These are phyloP conservation scores for Fusarium sp. DNA, from an alignment of 2,329 filamentous ascomycete species.

Conservation along the genomic window DNA sequence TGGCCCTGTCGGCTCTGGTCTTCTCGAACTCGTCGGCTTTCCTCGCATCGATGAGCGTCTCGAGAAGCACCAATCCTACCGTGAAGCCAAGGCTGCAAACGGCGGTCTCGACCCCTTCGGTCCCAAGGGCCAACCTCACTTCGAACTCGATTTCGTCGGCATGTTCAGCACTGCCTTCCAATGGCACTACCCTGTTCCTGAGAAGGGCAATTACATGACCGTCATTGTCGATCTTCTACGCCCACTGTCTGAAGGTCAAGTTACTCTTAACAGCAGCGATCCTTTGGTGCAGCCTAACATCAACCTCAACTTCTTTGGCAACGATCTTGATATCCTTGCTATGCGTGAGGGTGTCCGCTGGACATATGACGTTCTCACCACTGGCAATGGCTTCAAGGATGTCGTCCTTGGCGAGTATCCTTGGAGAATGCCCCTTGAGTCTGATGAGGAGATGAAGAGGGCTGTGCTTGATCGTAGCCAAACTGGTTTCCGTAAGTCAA, in stretches of 20 bases:
- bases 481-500: constrained; percentile 62
- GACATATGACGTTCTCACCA: constrained; percentile 68
- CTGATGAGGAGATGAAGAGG: constrained; percentile 68
- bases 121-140: constrained; percentile 69
- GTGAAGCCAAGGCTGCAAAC: constrained; percentile 55
- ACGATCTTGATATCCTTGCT: constrained; percentile 68
- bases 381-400: constrained; percentile 68
- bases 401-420: constrained; percentile 67
- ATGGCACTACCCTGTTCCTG: constrained; percentile 59
- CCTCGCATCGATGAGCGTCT: constrained; percentile 68
- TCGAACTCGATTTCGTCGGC: constrained; percentile 72
- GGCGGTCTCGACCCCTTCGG: constrained; percentile 65
- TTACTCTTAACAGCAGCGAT: constrained; percentile 67
- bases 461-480: constrained; percentile 69
- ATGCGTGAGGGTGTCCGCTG: constrained; percentile 69
- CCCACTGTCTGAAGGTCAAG: constrained; percentile 61
- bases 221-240: constrained; percentile 65
- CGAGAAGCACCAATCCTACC: constrained; percentile 62
- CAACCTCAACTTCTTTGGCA: constrained; percentile 69
- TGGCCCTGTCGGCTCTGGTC: constrained; percentile 56
- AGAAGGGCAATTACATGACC: constrained; percentile 64
- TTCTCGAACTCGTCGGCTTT: constrained; percentile 66
- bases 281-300: constrained; percentile 70
- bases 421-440: constrained; percentile 68
- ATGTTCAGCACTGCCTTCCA: constrained; percentile 66